These are phyloP conservation scores for Teratosphaeriaceae sp. DNA, from an alignment of 2,329 filamentous ascomycete species.

Conservation along the genomic window DNA sequence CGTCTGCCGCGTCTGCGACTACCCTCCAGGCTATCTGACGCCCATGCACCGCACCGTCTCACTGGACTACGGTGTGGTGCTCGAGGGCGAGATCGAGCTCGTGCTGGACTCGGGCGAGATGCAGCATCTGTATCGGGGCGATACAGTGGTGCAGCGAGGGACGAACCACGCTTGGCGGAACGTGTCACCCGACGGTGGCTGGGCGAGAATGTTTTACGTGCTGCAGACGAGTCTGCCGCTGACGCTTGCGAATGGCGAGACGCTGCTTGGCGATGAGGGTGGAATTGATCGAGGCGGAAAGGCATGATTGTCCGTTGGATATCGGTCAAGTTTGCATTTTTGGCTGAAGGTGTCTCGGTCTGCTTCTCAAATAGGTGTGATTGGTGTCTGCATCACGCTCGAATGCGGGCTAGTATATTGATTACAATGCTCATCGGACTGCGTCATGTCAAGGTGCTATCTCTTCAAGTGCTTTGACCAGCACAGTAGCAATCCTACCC, in stretches of 20 bases:
- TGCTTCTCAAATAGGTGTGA: too few relatives aligned
- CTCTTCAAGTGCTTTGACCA: background rate
- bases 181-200: conserved; percentile 12
- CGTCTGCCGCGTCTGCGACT: conserved; percentile 11
- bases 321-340: too few relatives aligned
- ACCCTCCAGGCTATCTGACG: conserved; percentile 15
- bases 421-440: too few relatives aligned
- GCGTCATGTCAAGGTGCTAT: too few relatives aligned
- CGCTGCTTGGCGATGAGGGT: background rate
- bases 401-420: too few relatives aligned
- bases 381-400: too few relatives aligned
- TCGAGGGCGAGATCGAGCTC: conserved; percentile 27
- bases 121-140: conserved; percentile 21
- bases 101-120: conserved; percentile 26
- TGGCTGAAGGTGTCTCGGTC: too few relatives aligned
- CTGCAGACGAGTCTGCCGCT: background rate
- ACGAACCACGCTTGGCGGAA: conserved; percentile 31
- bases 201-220: conserved; percentile 5
- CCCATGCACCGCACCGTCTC: conserved; percentile 27
- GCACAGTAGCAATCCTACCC: background rate
- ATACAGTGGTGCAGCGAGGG: conserved; percentile 26
- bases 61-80: conserved; percentile 28
- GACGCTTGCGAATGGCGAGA: background rate
- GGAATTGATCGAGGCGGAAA: background rate
- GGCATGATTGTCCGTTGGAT: too few relatives aligned